phyloP scores from a whole-genome alignment of 2,329 filamentous ascomycete species.

The Beauveria varroae region DNA sequence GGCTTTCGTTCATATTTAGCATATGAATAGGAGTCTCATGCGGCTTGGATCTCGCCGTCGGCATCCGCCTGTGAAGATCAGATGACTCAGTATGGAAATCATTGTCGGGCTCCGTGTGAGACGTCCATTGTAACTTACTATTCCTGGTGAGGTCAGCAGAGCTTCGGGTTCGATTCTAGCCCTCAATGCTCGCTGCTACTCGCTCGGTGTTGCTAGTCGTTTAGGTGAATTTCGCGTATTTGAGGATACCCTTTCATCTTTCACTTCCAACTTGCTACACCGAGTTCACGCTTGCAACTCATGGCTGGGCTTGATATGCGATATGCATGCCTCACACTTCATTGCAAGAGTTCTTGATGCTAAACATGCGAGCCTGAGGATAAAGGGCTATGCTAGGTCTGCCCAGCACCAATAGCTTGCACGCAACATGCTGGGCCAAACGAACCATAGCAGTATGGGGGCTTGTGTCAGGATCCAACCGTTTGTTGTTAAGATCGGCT shows the following conservation, averaged over 20 bases:
- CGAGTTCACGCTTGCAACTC: neutral
- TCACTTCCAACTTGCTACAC: neutral
- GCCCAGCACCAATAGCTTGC: neutral
- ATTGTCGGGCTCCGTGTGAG: neutral
- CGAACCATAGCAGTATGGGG: neutral
- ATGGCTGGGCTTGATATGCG: neutral
- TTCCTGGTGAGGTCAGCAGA: neutral
- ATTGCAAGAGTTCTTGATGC: too few species aligned
- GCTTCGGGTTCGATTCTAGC: neutral
- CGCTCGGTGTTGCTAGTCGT: neutral
- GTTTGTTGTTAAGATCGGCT: conserved; percentile 1
- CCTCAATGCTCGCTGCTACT: neutral
- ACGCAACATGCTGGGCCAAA: neutral
- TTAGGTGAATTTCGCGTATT: neutral
- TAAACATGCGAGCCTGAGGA: neutral
- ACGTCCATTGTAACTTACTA: neutral
- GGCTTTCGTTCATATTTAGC: neutral
- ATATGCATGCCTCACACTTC: neutral
- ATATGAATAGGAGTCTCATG: neutral
- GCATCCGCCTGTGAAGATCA: neutral
- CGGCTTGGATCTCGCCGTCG: neutral
- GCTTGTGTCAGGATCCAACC: neutral
- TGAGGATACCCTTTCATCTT: neutral
- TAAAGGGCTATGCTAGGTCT: too few species aligned
- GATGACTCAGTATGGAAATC: neutral